Conservation (phyloP, 1,284 basidiomycete genomes). For the Irpex sp. region DNA sequence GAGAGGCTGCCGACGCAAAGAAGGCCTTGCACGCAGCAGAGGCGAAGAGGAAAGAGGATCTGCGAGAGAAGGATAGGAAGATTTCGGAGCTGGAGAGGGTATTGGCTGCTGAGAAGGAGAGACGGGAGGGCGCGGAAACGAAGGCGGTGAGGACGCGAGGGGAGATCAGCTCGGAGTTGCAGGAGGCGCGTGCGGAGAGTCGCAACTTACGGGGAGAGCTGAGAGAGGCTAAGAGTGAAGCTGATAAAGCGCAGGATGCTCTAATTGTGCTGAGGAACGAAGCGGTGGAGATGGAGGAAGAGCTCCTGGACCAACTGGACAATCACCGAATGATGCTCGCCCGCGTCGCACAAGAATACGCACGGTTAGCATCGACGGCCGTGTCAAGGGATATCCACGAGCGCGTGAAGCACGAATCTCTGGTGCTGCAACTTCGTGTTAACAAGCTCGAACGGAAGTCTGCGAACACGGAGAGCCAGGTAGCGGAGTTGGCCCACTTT, state of each 20-base stretch:
- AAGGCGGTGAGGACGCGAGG: slow-evolving; percentile 40
- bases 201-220: slow-evolving; percentile 35
- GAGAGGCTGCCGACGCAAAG: slow-evolving; percentile 49
- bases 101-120: slow-evolving; percentile 45
- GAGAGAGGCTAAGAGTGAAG: slow-evolving; percentile 32
- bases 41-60: slow-evolving; percentile 46
- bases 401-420: slow-evolving; percentile 40
- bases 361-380: slow-evolving; percentile 47
- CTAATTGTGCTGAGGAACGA: slow-evolving; percentile 21
- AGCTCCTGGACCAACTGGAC: slow-evolving; percentile 46
- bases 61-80: slow-evolving; percentile 48
- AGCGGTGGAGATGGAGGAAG: slow-evolving; percentile 36
- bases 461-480: slow-evolving; percentile 64
- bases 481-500: slow-evolving; percentile 58
- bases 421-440: slow-evolving; percentile 38
- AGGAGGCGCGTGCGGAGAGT: slow-evolving; percentile 31
- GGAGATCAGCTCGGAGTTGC: slow-evolving; percentile 39
- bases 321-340: slow-evolving; percentile 41
- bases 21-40: slow-evolving; percentile 48
- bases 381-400: slow-evolving; percentile 38
- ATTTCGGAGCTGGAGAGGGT: slow-evolving; percentile 56
- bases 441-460: slow-evolving; percentile 62
- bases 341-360: slow-evolving; percentile 56
- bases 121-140: slow-evolving; percentile 42
- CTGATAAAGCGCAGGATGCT: slow-evolving; percentile 26